phyloP scores from a whole-genome alignment of 2,329 filamentous ascomycete genomes.

The Fonsecaea erecta region DNA sequence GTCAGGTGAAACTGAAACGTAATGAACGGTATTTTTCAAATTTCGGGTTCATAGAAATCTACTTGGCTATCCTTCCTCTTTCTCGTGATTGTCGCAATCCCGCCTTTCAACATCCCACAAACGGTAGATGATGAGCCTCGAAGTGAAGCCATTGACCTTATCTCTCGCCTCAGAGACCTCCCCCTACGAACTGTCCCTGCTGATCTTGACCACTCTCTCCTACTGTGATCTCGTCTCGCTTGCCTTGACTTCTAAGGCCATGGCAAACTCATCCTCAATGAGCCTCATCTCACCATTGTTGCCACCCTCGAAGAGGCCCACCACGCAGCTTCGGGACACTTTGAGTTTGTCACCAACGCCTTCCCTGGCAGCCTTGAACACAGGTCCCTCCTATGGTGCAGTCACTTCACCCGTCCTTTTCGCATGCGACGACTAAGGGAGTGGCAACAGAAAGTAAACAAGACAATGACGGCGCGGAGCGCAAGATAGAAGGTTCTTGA shows the following conservation, averaged over 20 bases:
- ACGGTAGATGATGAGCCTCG: background rate
- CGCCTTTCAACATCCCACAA: slow-evolving; percentile 4
- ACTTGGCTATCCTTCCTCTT: background rate
- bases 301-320: background rate
- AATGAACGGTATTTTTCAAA: background rate
- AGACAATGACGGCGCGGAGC: background rate
- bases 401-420: slow-evolving; percentile 7
- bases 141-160: background rate
- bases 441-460: background rate
- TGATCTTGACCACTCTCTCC: background rate
- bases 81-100: background rate
- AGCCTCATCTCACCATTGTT: background rate
- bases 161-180: background rate
- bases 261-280: slow-evolving; percentile 5
- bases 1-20: background rate
- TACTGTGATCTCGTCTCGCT: slow-evolving; percentile 5
- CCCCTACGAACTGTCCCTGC: background rate
- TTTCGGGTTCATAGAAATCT: background rate
- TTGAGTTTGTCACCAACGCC: background rate
- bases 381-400: slow-evolving; percentile 1
- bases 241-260: slow-evolving; percentile 5
- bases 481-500: background rate
- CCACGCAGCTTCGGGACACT: slow-evolving; percentile 1
- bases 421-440: slow-evolving; percentile 3
- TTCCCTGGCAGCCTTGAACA: background rate